Base-by-base conservation (phyloP, 2,329 filamentous ascomycete species). In the Colletotrichum sp. region DNA sequence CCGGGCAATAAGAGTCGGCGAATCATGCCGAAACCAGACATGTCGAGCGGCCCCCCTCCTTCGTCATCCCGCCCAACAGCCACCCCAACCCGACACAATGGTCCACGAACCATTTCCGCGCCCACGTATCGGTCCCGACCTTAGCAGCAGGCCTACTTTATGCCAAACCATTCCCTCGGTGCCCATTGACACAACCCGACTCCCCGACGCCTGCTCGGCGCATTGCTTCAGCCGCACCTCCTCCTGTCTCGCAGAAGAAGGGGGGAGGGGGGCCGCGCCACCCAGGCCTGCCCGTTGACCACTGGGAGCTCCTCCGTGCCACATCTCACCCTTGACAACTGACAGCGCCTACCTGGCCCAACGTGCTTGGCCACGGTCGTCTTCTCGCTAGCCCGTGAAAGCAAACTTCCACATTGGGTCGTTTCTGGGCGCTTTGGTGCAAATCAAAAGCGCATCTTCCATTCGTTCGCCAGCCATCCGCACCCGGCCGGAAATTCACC, bases 161-260 rank as follows among this genome's bases (percentile, higher is more conserved):
- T 65, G 60, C 49, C 72, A 71, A 75, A 75, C 72, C 72, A 66
- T 26, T 49, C 59, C 72, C 59, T 44, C 67, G 72, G 72, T 57
- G 72, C 72, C 66, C 70, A 36, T 21, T 16, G 21, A 66, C 69
- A 63, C n/a, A 49, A 73, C 57, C 30, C 57, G 26, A 34, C 36
- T 44, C 32, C 36, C 60, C 21, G 26, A 65, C 60, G 26, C 67
- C 60, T 49, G 24, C 60, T 59, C 72, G n/a, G 15, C 67, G 44
- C 44, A 49, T 71, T n/a, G 32, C 52, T n/a, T 55, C 67, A 71
- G 60, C 72, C 28, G 67, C 68, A 60, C 66, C 66, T 69, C 66
- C 52, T 62, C 30, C 59, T 34, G 16, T 28, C 59, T 52, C n/a
- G n/a, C 44, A 52, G 44, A 52, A 52, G 44, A 52, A 24, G 64